Evolutionary conservation across 768 basidiomycete species (phyloP), one percentile per base, ranked within the genome.

Genomic region (Paxillus ammoniavirescens): DNA sequence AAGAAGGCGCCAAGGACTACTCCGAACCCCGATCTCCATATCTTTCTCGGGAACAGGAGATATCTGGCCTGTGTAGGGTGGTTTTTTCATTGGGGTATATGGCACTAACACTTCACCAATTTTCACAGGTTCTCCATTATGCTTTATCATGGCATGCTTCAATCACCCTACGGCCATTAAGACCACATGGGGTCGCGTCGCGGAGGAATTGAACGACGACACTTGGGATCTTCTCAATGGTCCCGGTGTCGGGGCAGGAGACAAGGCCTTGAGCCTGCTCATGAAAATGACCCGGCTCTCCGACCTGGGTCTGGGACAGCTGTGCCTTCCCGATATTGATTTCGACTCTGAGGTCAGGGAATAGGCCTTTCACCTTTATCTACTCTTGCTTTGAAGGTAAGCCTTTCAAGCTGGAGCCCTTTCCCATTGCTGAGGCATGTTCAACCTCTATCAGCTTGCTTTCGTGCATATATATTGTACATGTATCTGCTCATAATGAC

Each of bases 271-370:
- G 28, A 75, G 83, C 18, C 77, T 89, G 79, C 68, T 91, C 8
- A 77, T 91, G 42, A 83, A 81, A 63, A 90, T 91, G 89, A 86
- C 87, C 18, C 76, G 89, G 43, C 71, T 90, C 37, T 77, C 82
- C 54, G 89, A 91, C 69, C 71, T 91, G 53, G 89, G 87, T 0
- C 75, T 91, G 12, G 85, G 77, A 18, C 86, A 90, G 67, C 64
- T 91, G 4, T 70, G 68, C 57, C 43, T 71, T 13, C 68, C 68
- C 30, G 70, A 64, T 8, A 42, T 70, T 13, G 60, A 71, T 46
- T 62, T 69, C 15, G 69, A 55, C 30, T 52, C 55, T 21, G 62
- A 57, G 18, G 52, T 40, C 28, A 30, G 44, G 37, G 36, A 30
- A 45, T 13, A 23, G 38, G 41, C 8, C 31, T 26, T 37, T 33